Percentiles rank a stretch among this genome's conserved stretches.
These are phyloP conservation scores for Colletotrichum zoysiae DNA, from an alignment of 2,329 filamentous ascomycete species.

Conservation along the genomic window DNA sequence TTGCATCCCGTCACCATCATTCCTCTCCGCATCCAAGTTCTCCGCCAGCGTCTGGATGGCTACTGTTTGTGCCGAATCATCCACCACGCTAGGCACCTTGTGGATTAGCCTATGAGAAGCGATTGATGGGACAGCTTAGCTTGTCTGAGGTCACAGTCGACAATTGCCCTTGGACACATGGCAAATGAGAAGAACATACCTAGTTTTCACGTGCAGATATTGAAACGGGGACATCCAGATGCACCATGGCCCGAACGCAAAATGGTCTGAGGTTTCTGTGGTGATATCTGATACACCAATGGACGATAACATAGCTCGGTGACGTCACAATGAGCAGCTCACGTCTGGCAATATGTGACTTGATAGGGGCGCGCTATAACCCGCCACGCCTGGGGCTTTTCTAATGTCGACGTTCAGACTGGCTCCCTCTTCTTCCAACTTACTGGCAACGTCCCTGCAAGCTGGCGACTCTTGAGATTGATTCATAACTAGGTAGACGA, in stretches of 20 bases:
- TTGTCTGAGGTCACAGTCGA: not conserved
- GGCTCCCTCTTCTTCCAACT: not conserved
- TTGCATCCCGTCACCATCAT: not conserved
- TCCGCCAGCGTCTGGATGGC: not conserved
- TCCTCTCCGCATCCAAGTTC: not conserved
- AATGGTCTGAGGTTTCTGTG: not conserved
- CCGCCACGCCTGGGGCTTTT: not conserved
- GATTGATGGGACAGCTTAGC: not conserved
- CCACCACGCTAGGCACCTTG: not conserved
- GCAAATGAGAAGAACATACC: not conserved
- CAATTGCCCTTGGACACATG: not conserved
- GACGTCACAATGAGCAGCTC: slow-evolving; percentile 37
- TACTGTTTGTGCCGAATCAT: not conserved
- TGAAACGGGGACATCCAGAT: not conserved
- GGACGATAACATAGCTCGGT: not conserved
- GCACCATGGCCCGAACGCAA: not conserved
- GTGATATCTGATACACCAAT: not conserved
- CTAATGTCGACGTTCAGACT: not conserved
- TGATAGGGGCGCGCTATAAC: not conserved
- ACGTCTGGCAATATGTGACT: not conserved
- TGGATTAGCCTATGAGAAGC: not conserved
- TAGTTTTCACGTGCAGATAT: slow-evolving; percentile 27
- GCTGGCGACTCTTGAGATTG: slow-evolving; percentile 21
- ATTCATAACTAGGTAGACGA: slow-evolving; percentile 9
- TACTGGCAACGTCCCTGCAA: not conserved